These are phyloP conservation scores for Lanzia echinophila DNA, from an alignment of 2,329 filamentous ascomycete species.

Conservation along the genomic window DNA sequence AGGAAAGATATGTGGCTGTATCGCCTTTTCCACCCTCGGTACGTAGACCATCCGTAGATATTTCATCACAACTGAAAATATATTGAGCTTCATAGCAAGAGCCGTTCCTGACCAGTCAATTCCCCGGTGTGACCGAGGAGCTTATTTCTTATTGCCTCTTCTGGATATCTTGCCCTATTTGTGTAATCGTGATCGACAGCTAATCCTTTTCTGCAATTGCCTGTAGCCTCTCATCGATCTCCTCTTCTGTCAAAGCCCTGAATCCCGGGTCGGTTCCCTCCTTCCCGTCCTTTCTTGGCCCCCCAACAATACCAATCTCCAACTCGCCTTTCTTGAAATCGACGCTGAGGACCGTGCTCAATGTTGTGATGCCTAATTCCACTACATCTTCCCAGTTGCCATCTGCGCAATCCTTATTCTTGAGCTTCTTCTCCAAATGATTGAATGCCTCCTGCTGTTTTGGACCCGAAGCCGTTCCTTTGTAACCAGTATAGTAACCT, in stretches of 20 bases:
- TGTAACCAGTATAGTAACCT: constrained; percentile 97
- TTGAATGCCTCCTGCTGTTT: constrained; percentile 99
- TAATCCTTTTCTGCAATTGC: constrained; percentile 98
- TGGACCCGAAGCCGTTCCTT: constrained; percentile 91
- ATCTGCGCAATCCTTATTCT: constrained; percentile 93
- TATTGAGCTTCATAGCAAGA: constrained; percentile 2
- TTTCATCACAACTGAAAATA: constrained; percentile 12
- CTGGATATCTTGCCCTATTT: constrained; percentile 16
- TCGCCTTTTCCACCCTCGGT: constrained; percentile 12
- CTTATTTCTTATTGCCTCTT: constrained; percentile 16
- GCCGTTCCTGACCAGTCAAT: constrained; percentile 7
- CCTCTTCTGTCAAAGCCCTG: constrained; percentile 86
- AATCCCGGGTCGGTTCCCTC: constrained; percentile 76
- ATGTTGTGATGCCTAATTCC: constrained; percentile 87
- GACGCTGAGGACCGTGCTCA: constrained; percentile 95
- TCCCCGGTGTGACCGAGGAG: constrained; percentile 22
- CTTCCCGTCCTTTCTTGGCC: constrained; percentile 72
- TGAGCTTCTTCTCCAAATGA: constrained; percentile 98
- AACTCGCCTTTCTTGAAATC: constrained; percentile 99
- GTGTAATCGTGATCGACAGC: constrained; percentile 27
- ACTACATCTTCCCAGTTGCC: constrained; percentile 97
- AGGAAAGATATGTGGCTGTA: constrained; percentile 19
- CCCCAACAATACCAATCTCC: constrained; percentile 95
- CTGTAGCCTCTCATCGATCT: constrained; percentile 97
- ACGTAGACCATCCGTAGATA: constrained; percentile 24